These are phyloP conservation scores for Fusarium pseudoanthophilum DNA, from an alignment of 2,329 filamentous ascomycete genomes.

Conservation along the genomic window DNA sequence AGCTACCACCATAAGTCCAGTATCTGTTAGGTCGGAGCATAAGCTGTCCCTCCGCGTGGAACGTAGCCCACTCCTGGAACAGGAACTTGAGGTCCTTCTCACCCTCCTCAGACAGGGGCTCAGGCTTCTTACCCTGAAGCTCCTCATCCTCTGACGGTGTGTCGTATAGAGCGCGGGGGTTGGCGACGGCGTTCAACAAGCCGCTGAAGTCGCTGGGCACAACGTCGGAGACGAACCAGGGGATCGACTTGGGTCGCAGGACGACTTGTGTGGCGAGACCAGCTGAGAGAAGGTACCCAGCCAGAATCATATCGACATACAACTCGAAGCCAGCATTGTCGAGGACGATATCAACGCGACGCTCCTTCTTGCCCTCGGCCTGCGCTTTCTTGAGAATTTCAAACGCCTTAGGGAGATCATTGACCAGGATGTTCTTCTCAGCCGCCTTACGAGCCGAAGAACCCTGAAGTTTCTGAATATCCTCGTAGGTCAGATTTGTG, in stretches of 20 bases:
- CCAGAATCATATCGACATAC: slow-evolving; percentile 92
- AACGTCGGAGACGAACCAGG: slow-evolving; percentile 98
- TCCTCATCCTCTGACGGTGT: slow-evolving; percentile 75
- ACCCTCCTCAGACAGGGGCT: slow-evolving; percentile 74
- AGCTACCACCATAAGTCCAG: slow-evolving; percentile 90
- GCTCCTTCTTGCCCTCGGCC: slow-evolving; percentile 70
- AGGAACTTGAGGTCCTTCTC: slow-evolving; percentile 75
- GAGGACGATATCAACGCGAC: slow-evolving; percentile 91
- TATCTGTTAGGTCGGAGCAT: slow-evolving; percentile 86
- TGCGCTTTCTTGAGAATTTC: slow-evolving; percentile 73
- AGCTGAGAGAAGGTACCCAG: slow-evolving; percentile 86
- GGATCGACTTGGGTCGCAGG: slow-evolving; percentile 92
- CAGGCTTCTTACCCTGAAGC: slow-evolving; percentile 65
- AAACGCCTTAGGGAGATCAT: slow-evolving; percentile 82
- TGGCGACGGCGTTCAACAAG: slow-evolving; percentile 82
- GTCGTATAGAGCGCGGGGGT: slow-evolving; percentile 82
- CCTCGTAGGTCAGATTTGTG: slow-evolving; percentile 90
- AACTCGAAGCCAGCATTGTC: slow-evolving; percentile 98
- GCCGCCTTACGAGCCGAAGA: slow-evolving; percentile 85
- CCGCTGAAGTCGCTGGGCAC: slow-evolving; percentile 84
- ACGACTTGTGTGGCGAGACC: slow-evolving; percentile 88
- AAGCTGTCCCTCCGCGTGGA: slow-evolving; percentile 86
- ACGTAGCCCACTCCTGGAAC: slow-evolving; percentile 81
- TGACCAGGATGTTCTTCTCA: slow-evolving; percentile 91
- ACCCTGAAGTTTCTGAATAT: slow-evolving; percentile 96